Evolutionary conservation across 306 rosid genomes (phyloP).

Genomic region (Arachis stenosperma): DNA sequence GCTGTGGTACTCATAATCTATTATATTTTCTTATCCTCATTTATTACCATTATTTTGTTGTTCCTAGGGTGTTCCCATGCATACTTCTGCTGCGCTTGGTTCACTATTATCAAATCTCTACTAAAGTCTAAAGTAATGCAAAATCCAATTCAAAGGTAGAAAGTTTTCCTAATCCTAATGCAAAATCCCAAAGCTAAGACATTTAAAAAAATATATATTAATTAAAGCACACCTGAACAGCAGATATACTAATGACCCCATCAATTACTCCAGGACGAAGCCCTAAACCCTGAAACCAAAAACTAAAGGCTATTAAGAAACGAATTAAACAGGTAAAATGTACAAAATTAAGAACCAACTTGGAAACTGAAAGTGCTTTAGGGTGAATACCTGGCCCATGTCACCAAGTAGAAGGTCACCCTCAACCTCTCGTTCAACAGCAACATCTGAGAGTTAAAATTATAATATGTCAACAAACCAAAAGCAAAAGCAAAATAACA

Average conservation of each 20-base stretch:
- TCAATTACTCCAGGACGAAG: constrained; percentile 89
- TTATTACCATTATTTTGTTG: background rate
- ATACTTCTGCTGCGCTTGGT: constrained; percentile 7
- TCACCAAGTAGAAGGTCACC: constrained; percentile 92
- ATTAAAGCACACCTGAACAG: constrained; percentile 72
- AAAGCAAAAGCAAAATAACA: background rate
- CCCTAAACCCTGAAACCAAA: constrained; percentile 82
- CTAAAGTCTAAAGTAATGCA: no score
- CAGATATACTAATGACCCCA: constrained; percentile 94
- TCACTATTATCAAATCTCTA: background rate
- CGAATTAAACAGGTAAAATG: background rate
- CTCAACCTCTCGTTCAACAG: constrained; percentile 82
- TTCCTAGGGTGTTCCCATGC: background rate
- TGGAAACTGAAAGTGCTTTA: background rate
- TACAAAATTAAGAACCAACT: background rate
- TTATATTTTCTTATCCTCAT: constrained; percentile 17
- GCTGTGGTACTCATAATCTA: background rate
- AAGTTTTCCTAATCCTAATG: background rate
- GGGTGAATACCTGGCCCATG: constrained; percentile 78
- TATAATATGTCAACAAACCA: background rate
- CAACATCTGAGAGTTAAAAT: constrained; percentile 58
- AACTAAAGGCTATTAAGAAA: background rate
- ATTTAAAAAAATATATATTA: background rate
- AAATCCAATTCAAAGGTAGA: constrained; percentile 2
- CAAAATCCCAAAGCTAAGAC: constrained; percentile 7